These are phyloP conservation scores for Hypoxylon lienhwacheense DNA, from an alignment of 495 filamentous ascomycete species.

Conservation along the genomic window DNA sequence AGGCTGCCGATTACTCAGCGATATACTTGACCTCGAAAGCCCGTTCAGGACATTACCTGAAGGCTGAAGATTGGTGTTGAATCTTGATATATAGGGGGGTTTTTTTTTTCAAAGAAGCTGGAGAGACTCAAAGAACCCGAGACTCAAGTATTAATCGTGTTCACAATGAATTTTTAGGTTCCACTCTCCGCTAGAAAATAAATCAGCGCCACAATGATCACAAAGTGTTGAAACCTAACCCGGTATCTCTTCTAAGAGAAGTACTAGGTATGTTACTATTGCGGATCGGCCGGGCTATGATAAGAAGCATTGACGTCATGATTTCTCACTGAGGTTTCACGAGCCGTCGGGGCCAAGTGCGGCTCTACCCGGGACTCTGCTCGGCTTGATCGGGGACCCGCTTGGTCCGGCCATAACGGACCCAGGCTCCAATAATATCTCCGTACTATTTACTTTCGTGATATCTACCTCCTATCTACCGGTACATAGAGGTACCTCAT, in stretches of 20 bases:
- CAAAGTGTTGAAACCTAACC: too few species aligned
- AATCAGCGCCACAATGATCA: too few species aligned
- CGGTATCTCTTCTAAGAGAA: too few species aligned
- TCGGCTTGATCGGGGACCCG: background rate
- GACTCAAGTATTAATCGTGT: background rate
- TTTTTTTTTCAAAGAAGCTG: background rate
- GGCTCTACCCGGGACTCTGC: background rate
- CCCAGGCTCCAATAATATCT: too few species aligned
- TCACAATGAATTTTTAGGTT: background rate
- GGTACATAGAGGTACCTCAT: too few species aligned
- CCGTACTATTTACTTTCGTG: too few species aligned
- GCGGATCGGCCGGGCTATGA: conserved; percentile 7
- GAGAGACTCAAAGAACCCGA: background rate
- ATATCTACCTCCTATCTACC: too few species aligned
- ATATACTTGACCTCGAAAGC: too few species aligned
- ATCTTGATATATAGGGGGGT: too few species aligned
- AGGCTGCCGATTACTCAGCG: conserved; percentile 24
- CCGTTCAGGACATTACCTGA: background rate
- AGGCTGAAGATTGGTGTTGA: too few species aligned
- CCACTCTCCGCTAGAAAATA: too few species aligned
- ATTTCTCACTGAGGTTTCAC: background rate
- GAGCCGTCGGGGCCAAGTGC: conserved; percentile 3
- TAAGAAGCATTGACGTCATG: conserved; percentile 17
- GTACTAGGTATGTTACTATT: background rate
- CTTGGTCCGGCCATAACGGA: too few species aligned